phyloP scores from a whole-genome alignment of 495 filamentous ascomycete genomes.

The Lasiosphaeria ovina region DNA sequence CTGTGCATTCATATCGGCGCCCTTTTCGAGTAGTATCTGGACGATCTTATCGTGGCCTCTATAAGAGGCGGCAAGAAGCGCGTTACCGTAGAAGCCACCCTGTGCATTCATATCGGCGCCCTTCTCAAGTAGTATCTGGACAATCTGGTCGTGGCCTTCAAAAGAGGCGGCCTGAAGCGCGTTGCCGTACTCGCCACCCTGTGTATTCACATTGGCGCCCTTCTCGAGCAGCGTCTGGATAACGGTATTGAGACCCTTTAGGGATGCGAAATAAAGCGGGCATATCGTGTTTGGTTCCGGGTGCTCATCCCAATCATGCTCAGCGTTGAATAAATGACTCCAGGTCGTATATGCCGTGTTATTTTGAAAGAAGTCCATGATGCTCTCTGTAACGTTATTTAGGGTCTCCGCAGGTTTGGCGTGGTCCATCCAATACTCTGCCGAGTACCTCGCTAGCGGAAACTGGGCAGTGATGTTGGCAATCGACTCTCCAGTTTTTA shows the following conservation, averaged over 20 bases:
- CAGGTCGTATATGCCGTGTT: background rate
- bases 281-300: background rate
- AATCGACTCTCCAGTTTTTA: conserved; percentile 17
- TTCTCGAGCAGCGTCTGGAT: conserved; percentile 6
- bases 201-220: background rate
- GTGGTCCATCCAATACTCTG: conserved; percentile 28
- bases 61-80: too few relatives aligned
- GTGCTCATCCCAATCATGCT: conserved; percentile 5
- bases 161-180: conserved; percentile 23
- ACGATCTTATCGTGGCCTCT: too few relatives aligned
- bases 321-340: conserved; percentile 7
- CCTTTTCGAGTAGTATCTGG: too few relatives aligned
- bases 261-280: conserved; percentile 14
- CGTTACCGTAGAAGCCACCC: too few relatives aligned
- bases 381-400: conserved; percentile 7
- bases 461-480: conserved; percentile 19
- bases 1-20: too few relatives aligned
- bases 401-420: conserved; percentile 13
- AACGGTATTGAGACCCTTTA: conserved; percentile 17
- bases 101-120: too few relatives aligned
- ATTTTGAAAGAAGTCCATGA: conserved; percentile 7
- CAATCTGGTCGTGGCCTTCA: conserved; percentile 15
- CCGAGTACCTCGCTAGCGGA: conserved; percentile 25
- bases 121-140: conserved; percentile 11
- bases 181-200: conserved; percentile 17